Percentiles rank a stretch among this genome's conserved stretches.
Conservation (phyloP, 1,139 yeast genomes). For the Sugiyamaella xylanicola region DNA sequence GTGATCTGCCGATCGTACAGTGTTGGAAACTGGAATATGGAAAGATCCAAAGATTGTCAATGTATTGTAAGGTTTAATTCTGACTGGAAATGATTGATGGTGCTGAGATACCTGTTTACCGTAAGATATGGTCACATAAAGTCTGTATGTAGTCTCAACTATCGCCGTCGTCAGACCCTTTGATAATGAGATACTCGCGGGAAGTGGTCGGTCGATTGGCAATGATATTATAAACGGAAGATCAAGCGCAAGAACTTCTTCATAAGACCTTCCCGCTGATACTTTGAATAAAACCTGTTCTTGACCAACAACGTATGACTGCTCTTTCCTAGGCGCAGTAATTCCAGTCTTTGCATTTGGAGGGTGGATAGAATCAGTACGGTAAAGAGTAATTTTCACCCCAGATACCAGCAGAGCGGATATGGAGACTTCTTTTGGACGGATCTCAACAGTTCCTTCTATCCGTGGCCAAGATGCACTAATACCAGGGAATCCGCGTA, state of each 20-base stretch:
- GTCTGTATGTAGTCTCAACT: slow-evolving; percentile 42
- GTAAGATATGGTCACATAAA: slow-evolving; percentile 40
- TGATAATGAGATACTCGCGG: slow-evolving; percentile 43
- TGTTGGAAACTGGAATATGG: slow-evolving; percentile 38
- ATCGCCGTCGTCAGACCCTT: slow-evolving; percentile 29
- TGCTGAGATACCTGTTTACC: slow-evolving; percentile 33
- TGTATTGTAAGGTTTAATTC: slow-evolving; percentile 45
- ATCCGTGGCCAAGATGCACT: slow-evolving; percentile 48
- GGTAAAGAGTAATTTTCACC: slow-evolving; percentile 43
- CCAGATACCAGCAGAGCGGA: slow-evolving; percentile 35
- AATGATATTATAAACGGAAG: slow-evolving; percentile 44
- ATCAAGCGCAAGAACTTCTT: slow-evolving; percentile 42
- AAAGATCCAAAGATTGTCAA: slow-evolving; percentile 45
- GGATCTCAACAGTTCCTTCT: slow-evolving; percentile 45
- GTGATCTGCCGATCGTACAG: slow-evolving; percentile 42
- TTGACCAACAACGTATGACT: slow-evolving; percentile 43
- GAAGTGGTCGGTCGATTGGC: slow-evolving; percentile 42
- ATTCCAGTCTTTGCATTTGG: slow-evolving; percentile 42
- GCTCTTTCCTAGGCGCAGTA: slow-evolving; percentile 40
- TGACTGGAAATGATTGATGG: slow-evolving; percentile 42
- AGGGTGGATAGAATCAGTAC: slow-evolving; percentile 44
- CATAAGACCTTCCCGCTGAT: slow-evolving; percentile 31
- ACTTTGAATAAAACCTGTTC: slow-evolving; percentile 37
- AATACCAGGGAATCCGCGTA: slow-evolving; percentile 48
- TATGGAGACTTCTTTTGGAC: slow-evolving; percentile 35